Base-by-base conservation (phyloP, 2,329 filamentous ascomycete genomes). In the Chrysoporthe austroafricana region DNA sequence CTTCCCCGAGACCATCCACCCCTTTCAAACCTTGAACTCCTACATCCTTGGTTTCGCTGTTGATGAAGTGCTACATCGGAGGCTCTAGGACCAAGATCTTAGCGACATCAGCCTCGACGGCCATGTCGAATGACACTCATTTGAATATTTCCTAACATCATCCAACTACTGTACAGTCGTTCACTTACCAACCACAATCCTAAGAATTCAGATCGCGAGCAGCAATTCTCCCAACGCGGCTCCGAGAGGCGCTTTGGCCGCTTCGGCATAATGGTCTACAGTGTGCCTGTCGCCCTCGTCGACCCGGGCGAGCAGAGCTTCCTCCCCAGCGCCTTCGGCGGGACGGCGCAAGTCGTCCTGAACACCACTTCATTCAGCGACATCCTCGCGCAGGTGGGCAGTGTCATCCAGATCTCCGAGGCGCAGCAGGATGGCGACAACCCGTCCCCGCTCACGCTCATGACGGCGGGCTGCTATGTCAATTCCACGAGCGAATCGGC, bases 281-380 rank as follows among this genome's bases (percentile, higher is more conserved):
- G 34, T 14, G 61, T 69, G 32, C 11, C 46, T 13, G 60, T 66
- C 44, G 44, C 42, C 36, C 67, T 69, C 60, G 44, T 61, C 52
- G 56, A 60, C 32, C 64, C 64, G 16, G 64, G 62, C 52, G 50
- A 66, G 42, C 67, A 62, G 48, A 69, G 67, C 46, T 69, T 66
- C 67, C 42, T 69, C 7, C 67, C 64, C 9, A 36, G 54, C 13
- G 58, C 64, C 6, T 66, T 69, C 39, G 63, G 67, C 13, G 63
- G 67, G 21, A n/a, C 43, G 14, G 63, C 67, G 18, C 67, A 69
- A 39, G 60, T 69, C 14, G 42, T 66, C 4, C 64, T 69, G 52
- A 69, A 66, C 60, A 69, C 67, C 4, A 69, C 67, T 16, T 69
- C 67, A 1, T 69, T 69, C 32, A 56, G 39, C 21, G 48, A 54